Evolutionary conservation across 208 protist genomes (phyloP).

Genomic region (Zelonia costaricensis): DNA sequence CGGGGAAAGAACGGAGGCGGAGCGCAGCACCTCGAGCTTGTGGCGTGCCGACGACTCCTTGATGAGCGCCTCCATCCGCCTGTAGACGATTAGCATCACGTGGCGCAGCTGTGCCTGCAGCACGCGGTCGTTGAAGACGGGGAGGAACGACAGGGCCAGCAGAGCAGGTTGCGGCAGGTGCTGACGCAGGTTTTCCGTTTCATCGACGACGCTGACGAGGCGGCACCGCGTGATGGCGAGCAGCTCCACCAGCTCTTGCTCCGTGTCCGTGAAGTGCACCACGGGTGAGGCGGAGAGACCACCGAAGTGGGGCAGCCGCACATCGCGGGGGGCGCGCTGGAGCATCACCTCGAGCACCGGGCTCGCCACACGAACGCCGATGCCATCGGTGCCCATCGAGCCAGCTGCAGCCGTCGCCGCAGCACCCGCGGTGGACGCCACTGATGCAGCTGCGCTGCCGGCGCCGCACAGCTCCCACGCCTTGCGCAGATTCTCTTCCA

Average conservation of each 20-base stretch:
- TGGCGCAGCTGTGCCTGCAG: conserved; percentile 2
- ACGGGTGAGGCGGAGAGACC: conserved; percentile 62
- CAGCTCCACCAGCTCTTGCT: conserved; percentile 16
- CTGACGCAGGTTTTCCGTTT: background rate
- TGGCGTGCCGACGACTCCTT: background rate
- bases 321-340: background rate
- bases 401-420: background rate
- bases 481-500: background rate
- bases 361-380: background rate
- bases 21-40: background rate
- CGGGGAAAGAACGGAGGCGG: background rate
- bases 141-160: conserved; percentile 11
- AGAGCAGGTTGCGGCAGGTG: conserved; percentile 5
- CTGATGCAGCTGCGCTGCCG: background rate
- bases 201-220: conserved; percentile 13
- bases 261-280: conserved; percentile 3
- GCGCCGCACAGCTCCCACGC: background rate
- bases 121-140: conserved; percentile 11
- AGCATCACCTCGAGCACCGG: conserved; percentile 21
- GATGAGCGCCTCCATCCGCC: conserved; percentile 8
- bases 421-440: background rate
- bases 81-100: background rate
- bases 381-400: background rate
- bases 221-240: conserved; percentile 7
- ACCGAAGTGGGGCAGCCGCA: conserved; percentile 36